A percentile compares a stretch with the other conserved stretches of the same genome.
Evolutionary conservation across 2,329 filamentous ascomycete species (phyloP).

Genomic region (Stagonosporopsis tanaceti): DNA sequence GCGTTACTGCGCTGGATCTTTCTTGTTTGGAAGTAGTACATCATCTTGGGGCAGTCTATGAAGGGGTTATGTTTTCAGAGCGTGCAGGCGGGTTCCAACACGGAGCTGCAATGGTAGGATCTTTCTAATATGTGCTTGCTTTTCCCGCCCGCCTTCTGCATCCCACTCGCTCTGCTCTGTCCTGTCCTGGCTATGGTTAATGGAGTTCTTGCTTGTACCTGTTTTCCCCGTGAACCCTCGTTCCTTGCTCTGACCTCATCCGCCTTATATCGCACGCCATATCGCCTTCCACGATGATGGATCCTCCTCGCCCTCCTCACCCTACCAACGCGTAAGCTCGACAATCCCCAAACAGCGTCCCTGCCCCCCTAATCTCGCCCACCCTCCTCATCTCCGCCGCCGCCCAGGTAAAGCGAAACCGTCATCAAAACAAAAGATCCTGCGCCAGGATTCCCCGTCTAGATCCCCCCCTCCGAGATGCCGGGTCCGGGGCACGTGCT

Average conservation of each 20-base stretch:
- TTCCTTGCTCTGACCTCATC: background rate
- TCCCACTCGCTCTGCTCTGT: slow-evolving; percentile 11
- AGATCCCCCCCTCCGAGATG: too few species aligned
- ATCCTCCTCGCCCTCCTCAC: too few species aligned
- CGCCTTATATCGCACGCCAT: background rate
- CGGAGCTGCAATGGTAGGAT: slow-evolving; percentile 46
- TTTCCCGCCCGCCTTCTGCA: slow-evolving; percentile 11
- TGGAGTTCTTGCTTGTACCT: slow-evolving; percentile 18
- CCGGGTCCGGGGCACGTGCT: background rate
- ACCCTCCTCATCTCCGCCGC: background rate
- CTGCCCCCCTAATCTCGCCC: background rate
- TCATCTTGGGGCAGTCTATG: slow-evolving; percentile 52
- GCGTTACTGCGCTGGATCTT: slow-evolving; percentile 51
- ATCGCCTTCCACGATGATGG: too few species aligned
- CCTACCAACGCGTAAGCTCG: too few species aligned
- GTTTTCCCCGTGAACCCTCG: background rate
- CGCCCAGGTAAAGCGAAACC: background rate
- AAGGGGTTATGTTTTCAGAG: slow-evolving; percentile 44
- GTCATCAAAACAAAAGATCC: background rate
- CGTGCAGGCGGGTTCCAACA: slow-evolving; percentile 33
- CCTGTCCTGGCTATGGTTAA: slow-evolving; percentile 14
- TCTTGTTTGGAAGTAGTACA: slow-evolving; percentile 47
- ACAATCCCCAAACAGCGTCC: background rate
- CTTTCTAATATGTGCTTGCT: slow-evolving; percentile 44
- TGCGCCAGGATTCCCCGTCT: background rate